Evolutionary conservation across 208 protist species (phyloP).

Genomic region (Cochliopodium minus): DNA sequence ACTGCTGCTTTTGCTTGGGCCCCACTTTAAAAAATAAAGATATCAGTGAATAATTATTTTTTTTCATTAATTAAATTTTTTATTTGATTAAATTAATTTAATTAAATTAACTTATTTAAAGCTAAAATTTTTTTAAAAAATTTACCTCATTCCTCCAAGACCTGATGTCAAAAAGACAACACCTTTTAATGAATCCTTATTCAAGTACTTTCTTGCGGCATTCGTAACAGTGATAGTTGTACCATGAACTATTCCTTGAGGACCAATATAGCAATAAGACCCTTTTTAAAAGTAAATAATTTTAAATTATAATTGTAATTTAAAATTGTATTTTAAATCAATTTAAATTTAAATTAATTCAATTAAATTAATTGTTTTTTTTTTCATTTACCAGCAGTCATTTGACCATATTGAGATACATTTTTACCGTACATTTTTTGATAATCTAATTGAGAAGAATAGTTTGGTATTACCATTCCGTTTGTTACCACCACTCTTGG

Average conservation of each 20-base stretch:
- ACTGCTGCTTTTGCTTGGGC: constrained; percentile 55
- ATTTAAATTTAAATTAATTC: not conserved
- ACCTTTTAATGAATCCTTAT: constrained; percentile 16
- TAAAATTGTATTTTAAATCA: not conserved
- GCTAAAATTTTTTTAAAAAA: not conserved
- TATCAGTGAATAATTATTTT: not conserved
- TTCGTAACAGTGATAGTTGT: constrained; percentile 63
- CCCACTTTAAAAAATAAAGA: constrained; percentile 25
- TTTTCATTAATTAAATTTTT: constrained; percentile 1
- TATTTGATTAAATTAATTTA: not conserved
- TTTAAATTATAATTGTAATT: not conserved
- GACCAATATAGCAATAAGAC: constrained; percentile 46
- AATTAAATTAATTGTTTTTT: constrained; percentile 37
- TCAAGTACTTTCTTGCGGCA: constrained; percentile 56
- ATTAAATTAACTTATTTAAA: not conserved
- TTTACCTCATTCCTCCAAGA: constrained; percentile 45
- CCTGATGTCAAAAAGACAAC: constrained; percentile 53
- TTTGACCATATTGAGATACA: constrained; percentile 70
- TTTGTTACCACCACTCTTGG: constrained; percentile 61
- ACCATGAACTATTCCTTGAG: constrained; percentile 66
- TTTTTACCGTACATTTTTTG: constrained; percentile 30
- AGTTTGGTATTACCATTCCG: constrained; percentile 70
- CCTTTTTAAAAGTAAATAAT: not conserved
- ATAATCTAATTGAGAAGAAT: constrained; percentile 43
- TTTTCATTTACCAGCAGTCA: constrained; percentile 66